Evolutionary conservation across 1,139 yeast species (phyloP).

Genomic region (Williopsis jadinii): DNA sequence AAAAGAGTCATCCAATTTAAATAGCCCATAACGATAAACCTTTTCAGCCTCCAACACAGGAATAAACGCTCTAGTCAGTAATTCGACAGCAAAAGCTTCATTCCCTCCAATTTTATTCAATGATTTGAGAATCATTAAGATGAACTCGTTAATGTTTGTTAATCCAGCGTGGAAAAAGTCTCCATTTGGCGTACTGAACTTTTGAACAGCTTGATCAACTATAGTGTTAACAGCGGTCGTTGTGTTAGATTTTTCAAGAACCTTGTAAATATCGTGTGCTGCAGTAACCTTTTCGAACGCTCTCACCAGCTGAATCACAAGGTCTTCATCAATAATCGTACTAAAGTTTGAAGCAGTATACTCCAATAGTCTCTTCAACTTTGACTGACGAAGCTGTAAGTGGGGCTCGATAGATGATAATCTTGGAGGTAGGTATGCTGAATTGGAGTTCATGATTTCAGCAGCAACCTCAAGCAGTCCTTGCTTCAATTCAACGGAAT

Average conservation of each 20-base stretch:
- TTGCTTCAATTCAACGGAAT: constrained; percentile 30
- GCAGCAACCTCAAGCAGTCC: constrained; percentile 44
- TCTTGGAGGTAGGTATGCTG: constrained; percentile 38
- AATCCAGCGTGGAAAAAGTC: constrained; percentile 20
- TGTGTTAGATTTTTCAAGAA: constrained; percentile 19
- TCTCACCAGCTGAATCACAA: constrained; percentile 34
- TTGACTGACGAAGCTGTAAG: constrained; percentile 32
- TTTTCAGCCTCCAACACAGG: constrained; percentile 37
- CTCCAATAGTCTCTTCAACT: constrained; percentile 22
- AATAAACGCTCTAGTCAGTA: constrained; percentile 34
- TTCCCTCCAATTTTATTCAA: constrained; percentile 23
- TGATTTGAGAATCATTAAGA: constrained; percentile 30
- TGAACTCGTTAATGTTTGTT: constrained; percentile 30
- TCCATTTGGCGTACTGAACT: constrained; percentile 6
- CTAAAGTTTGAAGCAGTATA: constrained; percentile 16
- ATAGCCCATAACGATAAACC: constrained; percentile 26
- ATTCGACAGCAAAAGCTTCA: constrained; percentile 26
- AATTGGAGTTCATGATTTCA: constrained; percentile 48
- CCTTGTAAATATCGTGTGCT: constrained; percentile 43
- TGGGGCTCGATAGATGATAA: constrained; percentile 38
- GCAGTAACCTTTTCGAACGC: constrained; percentile 53
- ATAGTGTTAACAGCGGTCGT: background rate
- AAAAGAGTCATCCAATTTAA: constrained; percentile 21
- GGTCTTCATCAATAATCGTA: constrained; percentile 12
- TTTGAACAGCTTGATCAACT: background rate